Evolutionary conservation across 352 stramenopile species (phyloP), one percentile per base, ranked within the genome.

Genomic region (Globisporangium camurandrum): DNA sequence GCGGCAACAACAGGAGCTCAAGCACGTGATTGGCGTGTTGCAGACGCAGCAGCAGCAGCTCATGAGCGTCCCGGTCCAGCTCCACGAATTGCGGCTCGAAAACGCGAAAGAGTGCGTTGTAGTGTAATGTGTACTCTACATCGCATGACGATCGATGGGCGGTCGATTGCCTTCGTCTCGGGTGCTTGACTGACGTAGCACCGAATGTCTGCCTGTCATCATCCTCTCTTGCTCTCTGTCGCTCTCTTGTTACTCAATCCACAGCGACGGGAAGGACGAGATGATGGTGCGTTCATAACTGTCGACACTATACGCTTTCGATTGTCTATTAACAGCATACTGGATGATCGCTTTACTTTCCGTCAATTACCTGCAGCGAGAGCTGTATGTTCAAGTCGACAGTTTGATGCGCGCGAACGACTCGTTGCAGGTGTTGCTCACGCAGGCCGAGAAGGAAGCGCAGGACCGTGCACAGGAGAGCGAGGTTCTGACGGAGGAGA

Each of bases 41-140:
- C 77, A 87, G 20, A 73, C 88, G 45, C 81, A 92, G 48, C 78
- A 89, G 51, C 77, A 85, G 22, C 75, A 89, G 42, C 63, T 92
- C 43, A 75, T 88, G 56, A 74, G 40, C 14, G 85, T 86, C 42
- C 80, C 76, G 0, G 67, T 71, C 39, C 75, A 86, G 26, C 75
- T 87, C 23, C 70, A 67, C 24, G 79, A 87, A 48, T 66, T 88
- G 34, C 74, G 76, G 42, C 61, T 75, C 9, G 72, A 84, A 53
- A 69, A 62, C 59, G 50, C 67, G 9, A 59, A 77, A 14, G 61
- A 66, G 77, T 89, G 59, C 44, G 61, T 62, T 30, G 20, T 17
- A 8, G 30, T 34, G 30, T 8, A 14, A 17, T 14, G 33, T 39
- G 33, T 39, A 17, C 12, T 17, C 33, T 39, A 19, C 14, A 6